Evolutionary conservation across 2,329 filamentous ascomycete species (phyloP).

Genomic region (Trichoderma breve): DNA sequence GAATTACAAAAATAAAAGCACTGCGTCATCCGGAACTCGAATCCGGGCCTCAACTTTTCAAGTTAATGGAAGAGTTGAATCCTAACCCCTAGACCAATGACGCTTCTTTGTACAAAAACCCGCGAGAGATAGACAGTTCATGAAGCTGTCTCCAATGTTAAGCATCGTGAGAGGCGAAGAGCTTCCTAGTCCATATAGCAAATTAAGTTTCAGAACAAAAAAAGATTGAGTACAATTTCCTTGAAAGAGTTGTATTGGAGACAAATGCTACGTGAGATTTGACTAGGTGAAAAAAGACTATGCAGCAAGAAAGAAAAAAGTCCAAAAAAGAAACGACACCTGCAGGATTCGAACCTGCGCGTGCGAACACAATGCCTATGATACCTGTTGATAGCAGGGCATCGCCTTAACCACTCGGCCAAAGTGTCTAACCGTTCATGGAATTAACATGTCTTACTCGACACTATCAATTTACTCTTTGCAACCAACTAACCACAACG

Average conservation of each 20-base stretch:
- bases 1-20: neutral
- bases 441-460: neutral
- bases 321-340: slow-evolving; percentile 19
- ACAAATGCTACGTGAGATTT: neutral
- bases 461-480: neutral
- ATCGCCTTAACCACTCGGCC: slow-evolving; percentile 24
- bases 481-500: neutral
- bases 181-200: too few species aligned
- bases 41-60: slow-evolving; percentile 20
- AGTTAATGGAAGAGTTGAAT: slow-evolving; percentile 16
- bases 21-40: slow-evolving; percentile 19
- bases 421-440: slow-evolving; percentile 20
- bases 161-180: neutral
- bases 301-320: neutral
- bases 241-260: too few species aligned
- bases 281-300: neutral
- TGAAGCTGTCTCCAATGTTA: neutral
- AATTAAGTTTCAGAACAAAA: too few species aligned
- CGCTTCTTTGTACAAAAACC: neutral
- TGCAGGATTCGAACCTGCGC: slow-evolving; percentile 24
- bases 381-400: slow-evolving; percentile 21
- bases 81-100: slow-evolving; percentile 20
- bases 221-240: too few species aligned
- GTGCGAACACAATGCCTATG: slow-evolving; percentile 23
- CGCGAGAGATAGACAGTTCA: neutral